Evolutionary conservation across 2,329 filamentous ascomycete species (phyloP), one percentile per base, ranked within the genome.

Genomic region (Chalaropsis ovoidea): DNA sequence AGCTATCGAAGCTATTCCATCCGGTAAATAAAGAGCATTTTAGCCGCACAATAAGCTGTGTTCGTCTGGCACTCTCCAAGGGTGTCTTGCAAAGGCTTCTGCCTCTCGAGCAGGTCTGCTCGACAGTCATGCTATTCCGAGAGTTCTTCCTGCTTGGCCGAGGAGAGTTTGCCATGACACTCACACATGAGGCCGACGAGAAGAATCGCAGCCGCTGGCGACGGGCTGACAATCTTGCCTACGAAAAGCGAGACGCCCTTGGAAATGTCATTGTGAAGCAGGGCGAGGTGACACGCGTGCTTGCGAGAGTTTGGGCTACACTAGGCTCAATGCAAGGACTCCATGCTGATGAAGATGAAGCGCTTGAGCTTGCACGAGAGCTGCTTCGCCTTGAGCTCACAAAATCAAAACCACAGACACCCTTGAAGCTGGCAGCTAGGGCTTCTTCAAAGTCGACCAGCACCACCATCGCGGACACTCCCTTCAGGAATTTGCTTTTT

Each of bases 151-250:
- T 99, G 1, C 80, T 99, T 0, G 87, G 88, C 0, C 83, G 90
- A 42, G 93, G 93, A 63, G 94, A 97, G 73, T 99, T 99, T 73
- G 90, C 92, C 22, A 86, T 94, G 75, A 87, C 88, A 0, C 76
- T 99, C 31, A 90, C 95, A 0, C 83, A 87, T 43, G 89, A 96
- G 76, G 90, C 93, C 0, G 90, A 96, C 70, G 84, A 87, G 65
- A 87, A 86, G 70, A 82, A 94, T 27, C 82, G 84, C n/a, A 86
- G 83, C 69, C 85, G 90, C 62, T 89, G 89, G 80, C 84, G 81
- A 70, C 78, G 85, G 69, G 78, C 84, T 11, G 82, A 83, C 47
- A 84, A 83, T 64, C 72, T 85, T 5, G 80, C 78, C 1, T 80
- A 79, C 72, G 80, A 83, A 71, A 82, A 81, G 71, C 74, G 80